Base-by-base conservation (phyloP, 805 yeast species). In the Lachancea quebecensis region DNA sequence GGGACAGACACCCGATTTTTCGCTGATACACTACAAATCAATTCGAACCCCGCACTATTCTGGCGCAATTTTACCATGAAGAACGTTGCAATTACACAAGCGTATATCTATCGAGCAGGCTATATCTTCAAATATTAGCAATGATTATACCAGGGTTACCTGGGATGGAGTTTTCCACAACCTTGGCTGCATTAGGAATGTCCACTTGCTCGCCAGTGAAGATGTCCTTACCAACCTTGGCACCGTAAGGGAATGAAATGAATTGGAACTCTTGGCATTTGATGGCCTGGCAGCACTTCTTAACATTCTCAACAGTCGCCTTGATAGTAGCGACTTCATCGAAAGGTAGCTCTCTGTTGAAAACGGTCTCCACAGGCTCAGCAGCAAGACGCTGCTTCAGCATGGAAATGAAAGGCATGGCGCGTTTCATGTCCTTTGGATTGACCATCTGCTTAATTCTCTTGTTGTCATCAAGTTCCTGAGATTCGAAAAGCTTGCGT, bases 321-420 rank as follows among this genome's bases (percentile, higher is more conserved):
- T 75, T 77, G 50, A 88, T 73, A 32, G 81, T 76, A 16, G 77
- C 84, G 38, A 74, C 65, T 73, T 93, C 99, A 65, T 81, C 74
- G 67, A 88, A 93, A 30, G 82, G 74, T 54, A 91, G 78, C 68
- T 90, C 84, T 71, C 98, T 80, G 74, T 89, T 82, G 74, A 93
- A 88, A 21, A 93, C 96, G 42, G 77, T 77, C 44, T 77, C 79
- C 15, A 96, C 81, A 28, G 81, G 67, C 61, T 85, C 95, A 34
- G 73, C 68, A 38, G 53, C 50, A 54, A 93, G 74, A 70, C 95
- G 81, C 62, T 82, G 86, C 68, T 93, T 90, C 66, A 93, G 72
- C 56, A 79, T 71, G 52, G 91, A 82, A 50, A 93, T 89, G 66
- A 90, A 91, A 48, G 98, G 98, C 98, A 93, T 93, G 49, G 96